Percentiles rank a stretch among this genome's conserved stretches.
These are phyloP conservation scores for Coemansia sp. DNA, from an alignment of 192 early-diverging fungal species.

Conservation along the genomic window DNA sequence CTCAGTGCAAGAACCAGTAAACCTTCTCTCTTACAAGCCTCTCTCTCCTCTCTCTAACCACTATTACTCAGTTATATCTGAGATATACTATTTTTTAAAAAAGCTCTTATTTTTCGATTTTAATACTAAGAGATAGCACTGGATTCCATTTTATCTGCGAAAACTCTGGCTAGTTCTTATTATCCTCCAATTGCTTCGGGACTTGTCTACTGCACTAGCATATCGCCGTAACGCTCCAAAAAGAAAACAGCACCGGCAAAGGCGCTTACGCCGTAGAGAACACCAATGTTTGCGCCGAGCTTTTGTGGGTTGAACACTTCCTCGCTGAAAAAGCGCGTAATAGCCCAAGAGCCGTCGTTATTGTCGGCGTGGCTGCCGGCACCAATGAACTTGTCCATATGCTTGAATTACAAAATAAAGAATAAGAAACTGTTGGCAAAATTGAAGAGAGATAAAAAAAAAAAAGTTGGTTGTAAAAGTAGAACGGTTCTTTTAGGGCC, in stretches of 20 bases:
- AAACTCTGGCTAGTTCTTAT: too few species aligned
- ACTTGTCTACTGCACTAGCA: conserved; percentile 39
- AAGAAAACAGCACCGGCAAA: conserved; percentile 56
- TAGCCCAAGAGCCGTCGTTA: conserved; percentile 50
- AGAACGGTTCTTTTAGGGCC: neutral
- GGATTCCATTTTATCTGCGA: too few species aligned
- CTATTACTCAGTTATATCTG: too few species aligned
- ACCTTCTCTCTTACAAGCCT: neutral
- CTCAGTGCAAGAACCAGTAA: conserved; percentile 60
- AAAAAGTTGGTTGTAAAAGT: too few species aligned
- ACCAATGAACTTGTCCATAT: conserved; percentile 22
- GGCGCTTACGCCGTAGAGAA: conserved; percentile 52
- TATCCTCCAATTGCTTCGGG: neutral
- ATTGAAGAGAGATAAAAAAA: neutral
- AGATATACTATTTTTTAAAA: neutral
- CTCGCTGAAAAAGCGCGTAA: conserved; percentile 51
- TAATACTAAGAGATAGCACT: too few species aligned
- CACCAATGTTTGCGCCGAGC: conserved; percentile 41
- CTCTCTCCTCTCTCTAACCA: too few species aligned
- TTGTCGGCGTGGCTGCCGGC: conserved; percentile 17
- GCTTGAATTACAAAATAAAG: too few species aligned
- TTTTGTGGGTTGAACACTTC: conserved; percentile 48
- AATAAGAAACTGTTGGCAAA: too few species aligned
- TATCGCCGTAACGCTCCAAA: conserved; percentile 48
- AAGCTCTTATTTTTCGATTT: neutral